These are phyloP conservation scores for Lichtheimia hyalospora DNA, from an alignment of 371 early-diverging fungal genomes.

Conservation along the genomic window DNA sequence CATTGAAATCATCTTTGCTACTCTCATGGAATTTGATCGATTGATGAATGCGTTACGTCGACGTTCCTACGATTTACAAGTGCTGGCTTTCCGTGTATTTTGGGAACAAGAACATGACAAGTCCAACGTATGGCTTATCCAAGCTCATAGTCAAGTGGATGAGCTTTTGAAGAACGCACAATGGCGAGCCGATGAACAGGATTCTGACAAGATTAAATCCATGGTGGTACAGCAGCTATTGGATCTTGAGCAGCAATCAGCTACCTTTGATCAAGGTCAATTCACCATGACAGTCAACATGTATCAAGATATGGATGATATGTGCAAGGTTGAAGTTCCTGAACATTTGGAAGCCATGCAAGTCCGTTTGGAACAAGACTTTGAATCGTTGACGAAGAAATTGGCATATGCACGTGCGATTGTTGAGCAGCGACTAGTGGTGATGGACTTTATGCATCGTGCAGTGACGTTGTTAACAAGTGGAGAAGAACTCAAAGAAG, in stretches of 20 bases:
- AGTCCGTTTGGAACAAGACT: constrained; percentile 40
- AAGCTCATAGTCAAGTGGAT: constrained; percentile 17
- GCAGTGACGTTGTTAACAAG: constrained; percentile 23
- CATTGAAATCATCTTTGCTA: constrained; percentile 52
- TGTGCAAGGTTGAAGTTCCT: constrained; percentile 37
- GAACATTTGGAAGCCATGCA: constrained; percentile 45
- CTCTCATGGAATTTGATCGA: constrained; percentile 44
- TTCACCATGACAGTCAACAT: constrained; percentile 38
- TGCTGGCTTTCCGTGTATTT: constrained; percentile 35
- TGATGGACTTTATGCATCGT: constrained; percentile 35
- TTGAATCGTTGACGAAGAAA: constrained; percentile 38
- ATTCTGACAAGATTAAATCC: constrained; percentile 7
- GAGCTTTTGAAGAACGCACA: constrained; percentile 32
- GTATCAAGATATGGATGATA: constrained; percentile 52
- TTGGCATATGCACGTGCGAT: constrained; percentile 41
- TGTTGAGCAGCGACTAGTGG: constrained; percentile 40
- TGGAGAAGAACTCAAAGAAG: constrained; percentile 28
- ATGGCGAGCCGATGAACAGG: constrained; percentile 24
- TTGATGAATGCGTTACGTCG: constrained; percentile 39
- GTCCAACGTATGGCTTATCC: constrained; percentile 29
- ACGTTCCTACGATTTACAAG: constrained; percentile 36
- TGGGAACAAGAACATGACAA: constrained; percentile 46
- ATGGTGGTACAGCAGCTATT: constrained; percentile 22
- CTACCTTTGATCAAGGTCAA: constrained; percentile 38
- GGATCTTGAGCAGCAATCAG: constrained; percentile 27